phyloP scores from a whole-genome alignment of 208 protist species.

The Crithidia fasciculata region DNA sequence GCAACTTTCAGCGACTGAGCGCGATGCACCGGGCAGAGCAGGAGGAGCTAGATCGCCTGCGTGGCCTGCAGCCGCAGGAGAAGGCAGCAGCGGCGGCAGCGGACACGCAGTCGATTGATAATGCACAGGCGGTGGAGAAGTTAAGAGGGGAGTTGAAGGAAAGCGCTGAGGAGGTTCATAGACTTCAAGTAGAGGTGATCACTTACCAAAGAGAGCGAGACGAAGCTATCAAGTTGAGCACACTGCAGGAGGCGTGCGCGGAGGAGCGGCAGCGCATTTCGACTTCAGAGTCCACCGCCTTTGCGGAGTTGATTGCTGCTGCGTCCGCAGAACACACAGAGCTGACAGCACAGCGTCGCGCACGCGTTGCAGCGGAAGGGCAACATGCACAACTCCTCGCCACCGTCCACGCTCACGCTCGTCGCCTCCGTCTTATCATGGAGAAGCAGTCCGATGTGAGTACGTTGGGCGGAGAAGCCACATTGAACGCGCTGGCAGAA shows the following conservation, averaged over 20 bases:
- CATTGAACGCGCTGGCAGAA: too few species aligned
- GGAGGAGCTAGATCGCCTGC: conserved; percentile 45
- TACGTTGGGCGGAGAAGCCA: too few species aligned
- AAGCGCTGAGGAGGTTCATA: not conserved
- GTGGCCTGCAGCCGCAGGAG: conserved; percentile 21
- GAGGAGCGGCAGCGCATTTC: not conserved
- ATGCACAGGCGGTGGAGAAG: not conserved
- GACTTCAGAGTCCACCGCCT: not conserved
- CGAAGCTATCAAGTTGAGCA: too few species aligned
- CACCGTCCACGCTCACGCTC: not conserved
- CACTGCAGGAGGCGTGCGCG: not conserved
- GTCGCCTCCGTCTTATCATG: not conserved
- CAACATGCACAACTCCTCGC: not conserved
- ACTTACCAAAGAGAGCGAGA: not conserved
- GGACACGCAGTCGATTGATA: conserved; percentile 11
- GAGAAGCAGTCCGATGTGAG: not conserved
- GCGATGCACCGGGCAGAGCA: conserved; percentile 72
- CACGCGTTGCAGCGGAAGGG: not conserved
- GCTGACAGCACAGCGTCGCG: not conserved
- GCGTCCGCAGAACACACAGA: not conserved
- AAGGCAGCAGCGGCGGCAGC: not conserved
- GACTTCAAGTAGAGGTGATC: conserved; percentile 4
- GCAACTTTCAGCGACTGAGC: conserved; percentile 89
- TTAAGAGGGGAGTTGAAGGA: not conserved
- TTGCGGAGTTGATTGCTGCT: not conserved